phyloP scores from a whole-genome alignment of 306 rosid genomes.

The Vigna angularis region DNA sequence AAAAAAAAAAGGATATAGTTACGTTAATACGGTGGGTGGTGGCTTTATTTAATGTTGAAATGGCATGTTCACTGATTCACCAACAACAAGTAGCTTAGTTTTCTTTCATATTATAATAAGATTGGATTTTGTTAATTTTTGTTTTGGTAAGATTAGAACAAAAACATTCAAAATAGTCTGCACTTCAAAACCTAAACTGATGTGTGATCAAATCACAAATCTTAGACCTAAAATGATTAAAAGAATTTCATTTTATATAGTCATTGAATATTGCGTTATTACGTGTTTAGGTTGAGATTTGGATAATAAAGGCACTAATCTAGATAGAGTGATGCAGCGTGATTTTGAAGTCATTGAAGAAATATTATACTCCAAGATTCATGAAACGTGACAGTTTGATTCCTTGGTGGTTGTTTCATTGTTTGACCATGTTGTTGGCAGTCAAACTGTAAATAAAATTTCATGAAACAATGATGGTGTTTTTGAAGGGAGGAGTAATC shows the following conservation, averaged over 20 bases:
- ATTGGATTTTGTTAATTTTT: too few relatives aligned
- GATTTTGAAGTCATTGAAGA: not conserved
- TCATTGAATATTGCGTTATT: not conserved
- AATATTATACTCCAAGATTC: not conserved
- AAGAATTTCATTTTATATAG: not conserved
- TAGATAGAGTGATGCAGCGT: not conserved
- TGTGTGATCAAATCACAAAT: too few relatives aligned
- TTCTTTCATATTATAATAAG: not conserved
- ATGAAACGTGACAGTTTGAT: not conserved
- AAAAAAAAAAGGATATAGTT: not conserved
- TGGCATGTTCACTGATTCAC: conserved; percentile 1
- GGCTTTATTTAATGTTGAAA: not conserved
- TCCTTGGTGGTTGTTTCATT: not conserved
- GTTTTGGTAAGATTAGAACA: too few relatives aligned
- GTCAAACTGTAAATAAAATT: not conserved
- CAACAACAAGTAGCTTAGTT: not conserved
- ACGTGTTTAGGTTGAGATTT: not conserved
- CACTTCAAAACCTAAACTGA: too few relatives aligned
- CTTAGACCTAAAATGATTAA: too few relatives aligned
- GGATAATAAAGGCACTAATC: not conserved
- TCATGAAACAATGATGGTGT: not conserved
- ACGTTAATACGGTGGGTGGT: not conserved
- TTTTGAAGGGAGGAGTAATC: not conserved
- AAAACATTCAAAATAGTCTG: too few relatives aligned
- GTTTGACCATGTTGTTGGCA: conserved; percentile 11